phyloP scores from a whole-genome alignment of 768 basidiomycete species.

The Chalciporus sphaerocephalus region DNA sequence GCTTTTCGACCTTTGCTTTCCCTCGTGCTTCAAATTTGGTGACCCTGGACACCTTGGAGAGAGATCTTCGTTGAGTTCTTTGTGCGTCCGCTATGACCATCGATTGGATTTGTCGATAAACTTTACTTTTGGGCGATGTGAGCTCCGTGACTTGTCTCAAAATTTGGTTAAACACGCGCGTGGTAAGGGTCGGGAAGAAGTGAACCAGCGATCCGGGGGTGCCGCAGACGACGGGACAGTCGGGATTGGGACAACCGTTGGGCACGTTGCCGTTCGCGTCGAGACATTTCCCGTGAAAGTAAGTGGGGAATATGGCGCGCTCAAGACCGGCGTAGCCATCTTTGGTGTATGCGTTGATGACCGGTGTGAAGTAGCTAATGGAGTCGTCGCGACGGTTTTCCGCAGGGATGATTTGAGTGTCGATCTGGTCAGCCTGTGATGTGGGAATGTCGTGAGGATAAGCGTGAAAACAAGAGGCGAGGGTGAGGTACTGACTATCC shows the following conservation, averaged over 20 bases:
- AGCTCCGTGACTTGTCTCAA: conserved; percentile 32
- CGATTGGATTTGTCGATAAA: conserved; percentile 42
- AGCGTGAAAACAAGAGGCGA: too few relatives aligned
- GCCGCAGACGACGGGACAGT: conserved; percentile 75
- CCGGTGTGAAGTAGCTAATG: conserved; percentile 42
- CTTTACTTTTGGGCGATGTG: conserved; percentile 35
- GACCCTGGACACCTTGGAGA: conserved; percentile 8
- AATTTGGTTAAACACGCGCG: conserved; percentile 48
- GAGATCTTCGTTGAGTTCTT: conserved; percentile 8
- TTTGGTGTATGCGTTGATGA: conserved; percentile 44
- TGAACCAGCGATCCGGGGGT: conserved; percentile 79
- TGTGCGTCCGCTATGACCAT: conserved; percentile 37
- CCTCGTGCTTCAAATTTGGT: conserved; percentile 15
- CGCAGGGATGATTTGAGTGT: conserved; percentile 30
- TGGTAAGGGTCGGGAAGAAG: conserved; percentile 49
- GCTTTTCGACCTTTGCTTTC: conserved; percentile 17
- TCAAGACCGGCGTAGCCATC: conserved; percentile 43
- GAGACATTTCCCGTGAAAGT: conserved; percentile 76
- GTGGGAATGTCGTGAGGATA: conserved; percentile 1
- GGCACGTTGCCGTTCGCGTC: conserved; percentile 51
- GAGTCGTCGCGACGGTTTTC: conserved; percentile 18
- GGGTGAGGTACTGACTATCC: conserved; percentile 40
- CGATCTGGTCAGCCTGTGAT: conserved; percentile 35
- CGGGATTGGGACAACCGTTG: conserved; percentile 70
- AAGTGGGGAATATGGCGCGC: conserved; percentile 60